Percentiles rank a stretch among this genome's conserved stretches.
Conservation (phyloP, 139 green algal genomes). For the Dunaliella primolecta region DNA sequence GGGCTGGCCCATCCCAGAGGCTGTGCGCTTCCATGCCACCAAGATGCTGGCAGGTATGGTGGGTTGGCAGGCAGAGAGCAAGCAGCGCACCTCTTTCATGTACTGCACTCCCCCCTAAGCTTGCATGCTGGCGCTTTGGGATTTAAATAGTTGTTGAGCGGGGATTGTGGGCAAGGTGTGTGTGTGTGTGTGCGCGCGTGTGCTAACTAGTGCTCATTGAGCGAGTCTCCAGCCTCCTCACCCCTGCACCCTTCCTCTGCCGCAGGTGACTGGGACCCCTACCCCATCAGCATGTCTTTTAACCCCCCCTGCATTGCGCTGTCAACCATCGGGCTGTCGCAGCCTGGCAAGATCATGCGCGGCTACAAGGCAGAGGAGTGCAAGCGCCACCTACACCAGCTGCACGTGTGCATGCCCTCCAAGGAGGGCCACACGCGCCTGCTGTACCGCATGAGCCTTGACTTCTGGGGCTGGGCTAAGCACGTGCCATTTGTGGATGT, state of each 20-base stretch:
- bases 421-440: constrained; percentile 82
- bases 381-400: constrained; percentile 91
- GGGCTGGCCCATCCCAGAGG: constrained; percentile 93
- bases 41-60: constrained; percentile 30
- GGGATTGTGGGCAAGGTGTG: no score
- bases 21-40: constrained; percentile 78
- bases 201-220: background rate
- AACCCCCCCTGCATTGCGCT: constrained; percentile 88
- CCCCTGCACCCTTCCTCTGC: background rate
- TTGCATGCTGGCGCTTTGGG: no score
- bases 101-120: no score
- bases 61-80: no score
- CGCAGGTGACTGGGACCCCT: constrained; percentile 91
- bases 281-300: constrained; percentile 98
- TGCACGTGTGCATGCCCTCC: constrained; percentile 95
- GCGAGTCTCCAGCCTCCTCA: background rate
- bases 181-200: background rate
- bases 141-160: no score
- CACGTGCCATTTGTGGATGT: constrained; percentile 81
- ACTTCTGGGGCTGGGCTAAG: constrained; percentile 89
- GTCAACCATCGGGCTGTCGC: constrained; percentile 83
- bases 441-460: constrained; percentile 96
- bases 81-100: no score
- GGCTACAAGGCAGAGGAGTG: constrained; percentile 71
- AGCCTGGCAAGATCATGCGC: constrained; percentile 85